Evolutionary conservation across 306 rosid species (phyloP).

Genomic region (Malus fusca): DNA sequence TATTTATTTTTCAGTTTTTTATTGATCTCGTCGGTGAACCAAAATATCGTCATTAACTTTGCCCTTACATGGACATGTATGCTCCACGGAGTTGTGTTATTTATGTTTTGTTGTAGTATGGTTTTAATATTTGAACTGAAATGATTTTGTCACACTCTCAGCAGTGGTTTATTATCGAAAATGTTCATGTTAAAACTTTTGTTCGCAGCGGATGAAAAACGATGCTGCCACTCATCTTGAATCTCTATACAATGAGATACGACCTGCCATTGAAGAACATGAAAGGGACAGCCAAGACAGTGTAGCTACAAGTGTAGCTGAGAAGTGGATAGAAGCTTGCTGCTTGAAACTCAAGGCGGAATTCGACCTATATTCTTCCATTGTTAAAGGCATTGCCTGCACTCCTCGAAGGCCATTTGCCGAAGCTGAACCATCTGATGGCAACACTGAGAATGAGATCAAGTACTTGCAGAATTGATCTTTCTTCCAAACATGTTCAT

Average conservation of each 20-base stretch:
- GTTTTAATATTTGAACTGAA: background rate
- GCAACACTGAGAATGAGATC: constrained; percentile 33
- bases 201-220: constrained; percentile 60
- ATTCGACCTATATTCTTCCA: constrained; percentile 70
- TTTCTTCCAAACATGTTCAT: background rate
- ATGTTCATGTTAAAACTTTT: background rate
- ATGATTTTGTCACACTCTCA: background rate
- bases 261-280: constrained; percentile 96
- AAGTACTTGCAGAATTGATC: constrained; percentile 42
- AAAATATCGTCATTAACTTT: background rate
- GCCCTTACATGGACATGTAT: background rate
- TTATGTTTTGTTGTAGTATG: background rate
- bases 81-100: background rate
- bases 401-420: constrained; percentile 27
- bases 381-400: constrained; percentile 50
- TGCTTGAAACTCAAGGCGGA: constrained; percentile 77
- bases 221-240: constrained; percentile 54
- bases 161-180: background rate
- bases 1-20: constrained; percentile 14
- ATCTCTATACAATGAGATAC: constrained; percentile 70
- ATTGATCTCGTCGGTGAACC: background rate
- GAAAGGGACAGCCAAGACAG: constrained; percentile 91
- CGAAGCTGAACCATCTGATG: constrained; percentile 37
- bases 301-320: constrained; percentile 84
- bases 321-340: constrained; percentile 91